phyloP scores from a whole-genome alignment of 164 flowering plant genomes.

The Aristolochia fimbriata region DNA sequence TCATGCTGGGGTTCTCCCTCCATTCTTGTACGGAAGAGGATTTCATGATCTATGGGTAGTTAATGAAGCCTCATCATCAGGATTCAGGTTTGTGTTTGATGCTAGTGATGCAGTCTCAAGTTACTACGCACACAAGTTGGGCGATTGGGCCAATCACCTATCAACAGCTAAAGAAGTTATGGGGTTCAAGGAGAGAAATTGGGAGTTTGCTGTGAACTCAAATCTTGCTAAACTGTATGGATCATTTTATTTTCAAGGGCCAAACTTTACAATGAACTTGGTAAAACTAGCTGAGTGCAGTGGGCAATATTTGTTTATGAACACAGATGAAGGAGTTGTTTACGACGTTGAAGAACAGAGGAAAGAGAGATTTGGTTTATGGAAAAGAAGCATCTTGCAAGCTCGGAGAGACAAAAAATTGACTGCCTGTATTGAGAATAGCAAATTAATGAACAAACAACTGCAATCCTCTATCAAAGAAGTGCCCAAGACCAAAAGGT shows the following conservation, averaged over 20 bases:
- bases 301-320: conserved; percentile 33
- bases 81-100: conserved; percentile 73
- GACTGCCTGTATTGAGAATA: conserved; percentile 25
- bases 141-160: conserved; percentile 7
- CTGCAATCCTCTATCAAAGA: conserved; percentile 25
- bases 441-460: conserved; percentile 18
- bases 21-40: conserved; percentile 77
- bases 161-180: conserved; percentile 7
- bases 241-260: conserved; percentile 41
- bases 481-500: conserved; percentile 7
- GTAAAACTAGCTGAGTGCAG: conserved; percentile 47
- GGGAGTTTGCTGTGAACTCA: conserved; percentile 59
- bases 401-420: conserved; percentile 27
- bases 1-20: conserved; percentile 82
- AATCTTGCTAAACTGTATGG: conserved; percentile 59
- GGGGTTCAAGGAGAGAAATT: conserved; percentile 27
- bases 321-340: conserved; percentile 21
- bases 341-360: conserved; percentile 16
- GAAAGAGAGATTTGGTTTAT: conserved; percentile 10
- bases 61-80: conserved; percentile 62
- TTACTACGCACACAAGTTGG: conserved; percentile 27
- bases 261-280: conserved; percentile 31
- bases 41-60: conserved; percentile 66
- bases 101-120: conserved; percentile 63
- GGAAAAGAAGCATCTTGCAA: conserved; percentile 27